Evolutionary conservation across 2,329 filamentous ascomycete species (phyloP).

Genomic region (Alternaria incomplexa): DNA sequence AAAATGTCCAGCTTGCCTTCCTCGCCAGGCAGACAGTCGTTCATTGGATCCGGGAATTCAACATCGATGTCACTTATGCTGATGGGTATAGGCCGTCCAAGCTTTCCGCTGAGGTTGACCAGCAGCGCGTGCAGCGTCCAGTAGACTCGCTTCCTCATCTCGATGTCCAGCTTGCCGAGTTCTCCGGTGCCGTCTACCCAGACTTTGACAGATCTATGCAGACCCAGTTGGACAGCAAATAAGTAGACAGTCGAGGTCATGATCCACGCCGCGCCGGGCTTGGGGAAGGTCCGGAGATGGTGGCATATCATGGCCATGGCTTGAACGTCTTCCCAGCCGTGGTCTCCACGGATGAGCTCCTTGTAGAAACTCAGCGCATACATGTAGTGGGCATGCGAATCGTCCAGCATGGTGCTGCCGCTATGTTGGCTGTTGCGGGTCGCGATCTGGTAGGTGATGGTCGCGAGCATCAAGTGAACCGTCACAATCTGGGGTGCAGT

Average conservation of each 20-base stretch:
- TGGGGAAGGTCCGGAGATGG: slow-evolving; percentile 78
- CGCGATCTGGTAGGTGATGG: slow-evolving; percentile 79
- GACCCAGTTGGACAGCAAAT: slow-evolving; percentile 74
- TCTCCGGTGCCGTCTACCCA: slow-evolving; percentile 55
- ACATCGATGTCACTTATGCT: slow-evolving; percentile 78
- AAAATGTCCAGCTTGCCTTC: slow-evolving; percentile 49
- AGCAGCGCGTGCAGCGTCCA: slow-evolving; percentile 73
- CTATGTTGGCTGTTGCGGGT: slow-evolving; percentile 64
- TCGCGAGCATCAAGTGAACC: slow-evolving; percentile 80
- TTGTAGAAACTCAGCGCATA: slow-evolving; percentile 74
- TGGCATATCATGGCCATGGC: slow-evolving; percentile 73
- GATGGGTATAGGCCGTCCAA: slow-evolving; percentile 79
- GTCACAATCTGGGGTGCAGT: slow-evolving; percentile 70
- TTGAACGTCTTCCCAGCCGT: slow-evolving; percentile 71
- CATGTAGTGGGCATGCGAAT: slow-evolving; percentile 80
- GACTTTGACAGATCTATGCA: slow-evolving; percentile 73
- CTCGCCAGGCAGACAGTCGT: slow-evolving; percentile 73
- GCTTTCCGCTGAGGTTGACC: slow-evolving; percentile 73
- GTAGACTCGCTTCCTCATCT: slow-evolving; percentile 79
- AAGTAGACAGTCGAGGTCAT: slow-evolving; percentile 69
- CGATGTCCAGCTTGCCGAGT: slow-evolving; percentile 67
- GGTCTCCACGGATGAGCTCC: slow-evolving; percentile 66
- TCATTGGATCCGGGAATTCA: slow-evolving; percentile 73
- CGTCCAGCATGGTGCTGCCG: slow-evolving; percentile 57
- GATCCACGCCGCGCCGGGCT: slow-evolving; percentile 76